A percentile compares a stretch with the other conserved stretches of the same genome.
Evolutionary conservation across 306 rosid species (phyloP).

Genomic region (Hippophae gyantsensis): DNA sequence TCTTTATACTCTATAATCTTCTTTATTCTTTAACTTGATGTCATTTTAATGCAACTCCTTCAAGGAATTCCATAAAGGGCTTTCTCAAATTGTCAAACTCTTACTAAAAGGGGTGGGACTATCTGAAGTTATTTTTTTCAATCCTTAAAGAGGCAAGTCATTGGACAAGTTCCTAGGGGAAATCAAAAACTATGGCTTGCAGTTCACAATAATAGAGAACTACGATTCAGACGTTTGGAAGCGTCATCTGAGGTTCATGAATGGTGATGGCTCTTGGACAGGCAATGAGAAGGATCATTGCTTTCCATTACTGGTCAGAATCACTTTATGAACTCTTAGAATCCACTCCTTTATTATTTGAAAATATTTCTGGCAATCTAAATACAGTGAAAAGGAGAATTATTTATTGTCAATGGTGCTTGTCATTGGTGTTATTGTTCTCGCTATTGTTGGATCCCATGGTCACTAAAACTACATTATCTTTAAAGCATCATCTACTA

Average conservation of each 20-base stretch:
- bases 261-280: constrained; percentile 52
- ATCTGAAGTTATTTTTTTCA: constrained; percentile 53
- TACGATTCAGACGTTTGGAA: constrained; percentile 57
- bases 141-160: constrained; percentile 76
- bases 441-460: constrained; percentile 25
- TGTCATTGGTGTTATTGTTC: constrained; percentile 16
- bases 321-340: constrained; percentile 38
- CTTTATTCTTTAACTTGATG: constrained; percentile 17
- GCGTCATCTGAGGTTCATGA: constrained; percentile 45
- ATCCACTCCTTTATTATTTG: constrained; percentile 1
- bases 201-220: neutral
- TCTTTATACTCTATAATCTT: constrained; percentile 13
- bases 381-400: neutral
- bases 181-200: constrained; percentile 48
- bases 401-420: constrained; percentile 10
- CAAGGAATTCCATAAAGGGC: constrained; percentile 66
- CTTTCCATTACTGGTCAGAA: constrained; percentile 62
- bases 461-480: constrained; percentile 6
- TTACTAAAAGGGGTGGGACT: constrained; percentile 24
- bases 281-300: constrained; percentile 63
- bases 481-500: neutral
- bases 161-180: constrained; percentile 53
- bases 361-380: constrained; percentile 7
- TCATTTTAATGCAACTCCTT: constrained; percentile 56
- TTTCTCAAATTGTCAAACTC: constrained; percentile 30